Evolutionary conservation across 1,284 basidiomycete species (phyloP).

Genomic region (Cutaneotrichosporon sp.): DNA sequence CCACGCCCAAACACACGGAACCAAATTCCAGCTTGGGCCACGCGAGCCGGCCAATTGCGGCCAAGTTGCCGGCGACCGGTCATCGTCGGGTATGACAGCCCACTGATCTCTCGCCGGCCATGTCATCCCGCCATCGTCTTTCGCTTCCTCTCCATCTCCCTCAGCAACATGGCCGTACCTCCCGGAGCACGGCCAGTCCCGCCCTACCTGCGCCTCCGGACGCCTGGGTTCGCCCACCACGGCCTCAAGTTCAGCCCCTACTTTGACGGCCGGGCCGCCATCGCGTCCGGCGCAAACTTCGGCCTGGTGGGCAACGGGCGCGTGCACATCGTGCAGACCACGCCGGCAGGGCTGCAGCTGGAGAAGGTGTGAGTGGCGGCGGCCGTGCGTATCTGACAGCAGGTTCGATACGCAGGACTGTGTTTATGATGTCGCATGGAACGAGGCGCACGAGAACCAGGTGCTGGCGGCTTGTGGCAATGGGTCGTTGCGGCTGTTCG

Average conservation of each 20-base stretch:
- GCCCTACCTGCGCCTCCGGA: conserved; percentile 42
- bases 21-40: conserved; percentile 1
- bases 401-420: conserved; percentile 94
- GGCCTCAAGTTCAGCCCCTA: conserved; percentile 87
- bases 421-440: conserved; percentile 87
- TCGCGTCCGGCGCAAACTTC: conserved; percentile 89
- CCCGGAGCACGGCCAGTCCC: conserved; percentile 2
- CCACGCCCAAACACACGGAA: no score
- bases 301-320: conserved; percentile 92
- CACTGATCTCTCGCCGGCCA: no score
- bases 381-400: background rate
- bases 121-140: background rate
- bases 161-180: background rate
- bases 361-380: conserved; percentile 61
- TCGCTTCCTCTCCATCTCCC: background rate
- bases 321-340: conserved; percentile 63
- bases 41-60: no score
- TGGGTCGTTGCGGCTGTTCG: conserved; percentile 87
- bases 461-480: conserved; percentile 84
- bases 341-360: conserved; percentile 53
- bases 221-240: conserved; percentile 84
- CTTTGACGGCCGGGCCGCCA: conserved; percentile 70
- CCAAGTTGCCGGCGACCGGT: no score
- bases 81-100: no score
- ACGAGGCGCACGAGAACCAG: conserved; percentile 87